A percentile compares a stretch with the other conserved stretches of the same genome.
phyloP scores from a whole-genome alignment of 805 yeast genomes.

The Starmerella sirachaensis region DNA sequence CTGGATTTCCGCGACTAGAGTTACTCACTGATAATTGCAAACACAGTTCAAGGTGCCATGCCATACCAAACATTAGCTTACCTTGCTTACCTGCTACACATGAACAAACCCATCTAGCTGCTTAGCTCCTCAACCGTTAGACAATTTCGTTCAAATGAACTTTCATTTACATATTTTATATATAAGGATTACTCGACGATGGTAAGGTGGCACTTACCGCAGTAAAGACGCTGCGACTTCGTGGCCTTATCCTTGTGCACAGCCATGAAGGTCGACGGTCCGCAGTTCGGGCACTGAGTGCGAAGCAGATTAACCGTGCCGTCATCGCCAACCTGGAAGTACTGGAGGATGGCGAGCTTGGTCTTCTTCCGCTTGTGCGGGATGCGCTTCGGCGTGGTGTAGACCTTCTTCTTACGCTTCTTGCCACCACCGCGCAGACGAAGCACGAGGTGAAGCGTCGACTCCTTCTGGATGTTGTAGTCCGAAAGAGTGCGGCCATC shows the following conservation, averaged over 20 bases:
- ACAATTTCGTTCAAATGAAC: too few species aligned
- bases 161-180: slow-evolving; percentile 8
- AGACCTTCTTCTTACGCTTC: slow-evolving; percentile 99
- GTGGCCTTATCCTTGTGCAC: slow-evolving; percentile 76
- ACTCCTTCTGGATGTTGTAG: slow-evolving; percentile 97
- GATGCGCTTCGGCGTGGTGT: slow-evolving; percentile 99
- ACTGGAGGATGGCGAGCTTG: slow-evolving; percentile 97
- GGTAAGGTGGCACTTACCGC: slow-evolving; percentile 99
- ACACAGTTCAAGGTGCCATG: too few species aligned
- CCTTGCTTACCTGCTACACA: too few species aligned
- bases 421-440: slow-evolving; percentile 99
- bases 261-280: slow-evolving; percentile 99
- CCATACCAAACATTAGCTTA: too few species aligned
- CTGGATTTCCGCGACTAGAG: too few species aligned
- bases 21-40: too few species aligned
- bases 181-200: slow-evolving; percentile 30
- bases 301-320: slow-evolving; percentile 98
- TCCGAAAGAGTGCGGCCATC: slow-evolving; percentile 88
- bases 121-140: too few species aligned
- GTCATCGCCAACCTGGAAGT: slow-evolving; percentile 98
- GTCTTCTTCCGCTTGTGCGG: slow-evolving; percentile 99
- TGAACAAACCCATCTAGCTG: too few species aligned
- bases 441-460: slow-evolving; percentile 87
- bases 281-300: slow-evolving; percentile 96
- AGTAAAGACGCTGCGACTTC: slow-evolving; percentile 97